These are phyloP conservation scores for Cyberlindnera euphorbiae DNA, from an alignment of 805 yeast genomes.

Conservation along the genomic window DNA sequence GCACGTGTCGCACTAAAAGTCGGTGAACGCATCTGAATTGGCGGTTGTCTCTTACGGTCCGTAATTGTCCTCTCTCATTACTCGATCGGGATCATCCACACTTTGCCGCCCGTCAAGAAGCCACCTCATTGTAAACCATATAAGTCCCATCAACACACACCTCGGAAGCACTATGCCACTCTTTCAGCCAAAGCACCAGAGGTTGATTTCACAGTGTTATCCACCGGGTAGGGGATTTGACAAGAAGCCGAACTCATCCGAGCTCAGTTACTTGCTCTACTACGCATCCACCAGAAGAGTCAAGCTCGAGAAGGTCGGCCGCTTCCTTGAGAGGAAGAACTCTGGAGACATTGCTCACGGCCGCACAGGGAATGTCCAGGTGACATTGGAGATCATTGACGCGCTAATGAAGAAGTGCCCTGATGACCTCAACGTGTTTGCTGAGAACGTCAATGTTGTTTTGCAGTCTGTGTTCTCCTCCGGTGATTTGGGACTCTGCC, in stretches of 20 bases:
- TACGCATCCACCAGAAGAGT: conserved; percentile 88
- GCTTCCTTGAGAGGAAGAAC: conserved; percentile 60
- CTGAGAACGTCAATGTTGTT: conserved; percentile 60
- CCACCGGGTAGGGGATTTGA: conserved; percentile 85
- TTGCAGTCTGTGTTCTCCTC: conserved; percentile 46
- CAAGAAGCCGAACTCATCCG: conserved; percentile 89
- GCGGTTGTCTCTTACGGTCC: too few relatives aligned
- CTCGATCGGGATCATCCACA: too few relatives aligned
- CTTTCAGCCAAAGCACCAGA: conserved; percentile 80
- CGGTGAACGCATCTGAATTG: too few relatives aligned
- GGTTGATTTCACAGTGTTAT: conserved; percentile 84
- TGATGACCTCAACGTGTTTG: conserved; percentile 81
- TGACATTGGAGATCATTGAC: conserved; percentile 65
- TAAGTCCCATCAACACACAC: too few relatives aligned
- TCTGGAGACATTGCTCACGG: conserved; percentile 53
- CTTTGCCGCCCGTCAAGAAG: too few relatives aligned
- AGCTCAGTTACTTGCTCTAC: conserved; percentile 79
- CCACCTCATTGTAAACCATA: too few relatives aligned
- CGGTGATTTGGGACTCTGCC: conserved; percentile 59
- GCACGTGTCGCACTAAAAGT: too few relatives aligned
- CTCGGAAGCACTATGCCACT: too few relatives aligned
- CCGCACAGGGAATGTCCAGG: conserved; percentile 76
- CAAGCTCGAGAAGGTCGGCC: conserved; percentile 82
- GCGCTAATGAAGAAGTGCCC: conserved; percentile 71
- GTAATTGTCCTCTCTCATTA: too few relatives aligned